Base-by-base conservation (phyloP, 2,329 filamentous ascomycete genomes). In the Trichophyton mentagrophytes region DNA sequence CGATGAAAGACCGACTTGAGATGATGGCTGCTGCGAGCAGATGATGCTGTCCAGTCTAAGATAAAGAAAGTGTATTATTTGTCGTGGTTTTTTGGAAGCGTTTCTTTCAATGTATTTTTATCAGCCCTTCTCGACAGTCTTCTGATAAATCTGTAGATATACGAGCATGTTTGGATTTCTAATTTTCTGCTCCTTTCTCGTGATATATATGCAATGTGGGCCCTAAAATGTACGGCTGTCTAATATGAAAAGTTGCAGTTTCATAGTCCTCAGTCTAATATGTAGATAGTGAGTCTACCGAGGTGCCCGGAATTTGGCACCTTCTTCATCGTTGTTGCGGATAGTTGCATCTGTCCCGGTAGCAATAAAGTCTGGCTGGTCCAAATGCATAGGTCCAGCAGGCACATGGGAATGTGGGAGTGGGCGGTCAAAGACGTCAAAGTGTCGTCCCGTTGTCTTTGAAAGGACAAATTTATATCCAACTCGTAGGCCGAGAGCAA, bases 361-460 rank as follows among this genome's bases (percentile, higher is more conserved):
- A 22, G 44, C 42, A 13, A 20, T 33, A 7, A 30, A 56, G 2
- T 27, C 61, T 11, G 30, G 46, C 20, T 27, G 22, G 15, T 25
- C 49, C 2, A 22, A 1, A 30, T 44, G 4, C 56, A 42, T 58
- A 44, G 17, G 36, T 15, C 27, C 47, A 13, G 46, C 11, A 13
- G 33, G n/a, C 36, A 61, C 30, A 13, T 13, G 46, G 4, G 38
- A 22, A 51, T 49, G 67, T 62, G 25, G 62, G 55, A 57, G 40
- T 46, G 80, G 85, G 5, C 77, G 78, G 69, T 90, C 87, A 2
- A 90, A 74, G 3, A 83, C 86, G 68, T 84, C 80, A 69, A 91
- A 92, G 4, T 80, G 78, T 47, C 75, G 74, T 1, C 85, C 85
- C n/a, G 74, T 78, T 17, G 74, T 65, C 73, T 79, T 86, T 9